A percentile compares a stretch with the other conserved stretches of the same genome.
Evolutionary conservation across 805 yeast species (phyloP).

Genomic region (Phaffomyces antillensis): DNA sequence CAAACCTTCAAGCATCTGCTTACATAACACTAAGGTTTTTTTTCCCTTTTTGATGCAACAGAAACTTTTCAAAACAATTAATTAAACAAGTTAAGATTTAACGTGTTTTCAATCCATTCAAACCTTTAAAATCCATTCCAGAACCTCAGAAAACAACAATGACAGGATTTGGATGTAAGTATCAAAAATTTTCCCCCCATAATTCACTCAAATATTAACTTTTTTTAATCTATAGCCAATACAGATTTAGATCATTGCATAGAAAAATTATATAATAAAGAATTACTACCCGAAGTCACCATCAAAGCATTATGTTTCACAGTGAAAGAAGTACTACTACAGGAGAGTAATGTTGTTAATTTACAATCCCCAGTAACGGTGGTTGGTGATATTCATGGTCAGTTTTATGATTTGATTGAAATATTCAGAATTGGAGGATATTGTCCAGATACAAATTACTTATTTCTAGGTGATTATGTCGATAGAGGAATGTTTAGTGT

Average conservation of each 20-base stretch:
- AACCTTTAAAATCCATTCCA: no score
- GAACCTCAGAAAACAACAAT: not conserved
- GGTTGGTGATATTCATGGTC: conserved; percentile 98
- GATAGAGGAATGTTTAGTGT: conserved; percentile 92
- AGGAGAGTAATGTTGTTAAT: conserved; percentile 83
- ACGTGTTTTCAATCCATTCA: no score
- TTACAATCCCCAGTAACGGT: conserved; percentile 84
- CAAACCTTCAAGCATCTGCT: no score
- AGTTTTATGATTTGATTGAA: conserved; percentile 87
- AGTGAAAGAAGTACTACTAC: conserved; percentile 70
- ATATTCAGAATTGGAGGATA: conserved; percentile 90
- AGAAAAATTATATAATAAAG: conserved; percentile 55
- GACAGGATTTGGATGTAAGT: not conserved
- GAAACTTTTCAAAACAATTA: no score
- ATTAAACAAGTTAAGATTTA: no score
- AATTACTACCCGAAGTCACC: conserved; percentile 63
- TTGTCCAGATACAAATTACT: conserved; percentile 88
- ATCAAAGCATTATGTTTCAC: conserved; percentile 70
- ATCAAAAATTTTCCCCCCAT: not conserved
- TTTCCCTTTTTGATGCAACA: no score
- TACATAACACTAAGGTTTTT: no score
- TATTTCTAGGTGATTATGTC: conserved; percentile 93
- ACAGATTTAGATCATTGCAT: conserved; percentile 62
- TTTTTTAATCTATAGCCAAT: conserved; percentile 6
- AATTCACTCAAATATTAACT: no score